Evolutionary conservation across 768 basidiomycete genomes (phyloP), one percentile per base, ranked within the genome.

Genomic region (Lactarius hatsudake): DNA sequence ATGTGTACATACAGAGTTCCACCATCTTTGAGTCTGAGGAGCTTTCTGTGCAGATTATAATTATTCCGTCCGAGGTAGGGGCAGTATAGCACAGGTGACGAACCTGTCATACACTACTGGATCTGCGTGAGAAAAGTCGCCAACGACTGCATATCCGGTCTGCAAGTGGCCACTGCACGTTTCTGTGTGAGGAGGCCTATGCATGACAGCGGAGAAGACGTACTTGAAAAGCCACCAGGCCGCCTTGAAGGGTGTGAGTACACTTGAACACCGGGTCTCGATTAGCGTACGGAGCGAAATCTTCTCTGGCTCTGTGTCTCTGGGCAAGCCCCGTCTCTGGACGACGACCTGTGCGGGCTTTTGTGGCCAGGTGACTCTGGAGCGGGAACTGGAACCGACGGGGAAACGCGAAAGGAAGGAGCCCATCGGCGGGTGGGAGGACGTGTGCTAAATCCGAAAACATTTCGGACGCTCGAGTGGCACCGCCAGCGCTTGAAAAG

Each of bases 61-160:
- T 15, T 38, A 48, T 65, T 26, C 51, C 20, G 4, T 34, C 30
- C 13, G 5, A 26, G 30, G 32, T 6, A 38, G 26, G 15, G 28
- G 32, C 13, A 48, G 2, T 1, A 43, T n/a, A 3, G 12, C 42
- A 17, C 17, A 42, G 23, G 45, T 23, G 10, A 32, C 80, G 67
- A 63, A 83, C 86, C 87, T 81, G 59, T 83, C 78, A 75, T 88
- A 88, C 62, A 77, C 77, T 64, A 89, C 80, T 34, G 74, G 75
- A 73, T 90, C 85, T 32, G 77, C 78, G 66, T 82, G 81, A 5
- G 84, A 82, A 72, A 88, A 88, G 71, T 88, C 81, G 4, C 86
- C 86, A 4, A 84, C 53, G 2, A 84, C 85, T 63, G 82, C 84
- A 63, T 87, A 87, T 15, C 82, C 74, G 3, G 87, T 90, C 69